phyloP scores from a whole-genome alignment of 176 grass and related monocot genomes.

The Bonia amplexicaulis region DNA sequence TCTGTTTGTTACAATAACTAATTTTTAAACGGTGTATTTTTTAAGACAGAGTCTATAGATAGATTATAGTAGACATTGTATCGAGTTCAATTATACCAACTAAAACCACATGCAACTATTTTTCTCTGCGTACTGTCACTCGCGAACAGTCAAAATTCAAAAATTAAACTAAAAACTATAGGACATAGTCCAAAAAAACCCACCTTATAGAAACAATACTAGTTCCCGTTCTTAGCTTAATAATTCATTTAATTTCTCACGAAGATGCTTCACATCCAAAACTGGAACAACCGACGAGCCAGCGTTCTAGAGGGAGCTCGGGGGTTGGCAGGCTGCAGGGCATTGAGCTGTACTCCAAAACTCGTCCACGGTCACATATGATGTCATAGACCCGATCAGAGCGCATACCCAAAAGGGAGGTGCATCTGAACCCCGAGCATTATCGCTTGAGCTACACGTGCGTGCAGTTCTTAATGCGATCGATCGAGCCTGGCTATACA shows the following conservation, averaged over 20 bases:
- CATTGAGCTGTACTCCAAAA: conserved; percentile 25
- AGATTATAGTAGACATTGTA: no score
- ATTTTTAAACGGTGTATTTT: no score
- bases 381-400: not conserved
- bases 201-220: no score
- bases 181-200: no score
- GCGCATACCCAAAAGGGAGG: not conserved
- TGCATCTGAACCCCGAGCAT: not conserved
- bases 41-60: no score
- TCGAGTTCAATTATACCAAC: no score
- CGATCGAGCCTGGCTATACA: not conserved
- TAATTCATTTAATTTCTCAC: not conserved
- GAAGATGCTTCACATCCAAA: not conserved
- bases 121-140: no score
- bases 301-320: not conserved
- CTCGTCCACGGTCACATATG: not conserved
- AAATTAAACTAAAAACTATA: no score
- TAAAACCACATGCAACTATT: no score
- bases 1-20: no score
- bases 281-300: not conserved
- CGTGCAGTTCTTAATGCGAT: not conserved
- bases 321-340: not conserved
- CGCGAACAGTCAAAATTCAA: no score
- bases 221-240: not conserved
- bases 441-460: not conserved